These are phyloP conservation scores for Urtica urens DNA, from an alignment of 306 rosid species.

Conservation along the genomic window DNA sequence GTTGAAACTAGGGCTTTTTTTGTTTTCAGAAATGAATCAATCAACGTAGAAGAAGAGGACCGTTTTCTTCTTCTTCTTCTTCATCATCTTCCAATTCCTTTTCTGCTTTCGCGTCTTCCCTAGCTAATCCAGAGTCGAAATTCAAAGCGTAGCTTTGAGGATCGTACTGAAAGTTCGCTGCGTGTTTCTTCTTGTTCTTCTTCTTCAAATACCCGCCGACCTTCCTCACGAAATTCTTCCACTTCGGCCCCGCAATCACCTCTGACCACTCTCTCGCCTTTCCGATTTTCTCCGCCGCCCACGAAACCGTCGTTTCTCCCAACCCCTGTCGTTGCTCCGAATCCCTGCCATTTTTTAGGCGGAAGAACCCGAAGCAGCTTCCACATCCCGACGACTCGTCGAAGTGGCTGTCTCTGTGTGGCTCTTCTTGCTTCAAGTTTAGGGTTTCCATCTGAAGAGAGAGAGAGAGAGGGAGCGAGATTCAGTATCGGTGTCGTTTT, in stretches of 20 bases:
- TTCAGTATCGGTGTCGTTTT: neutral
- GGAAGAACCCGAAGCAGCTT: conserved; percentile 32
- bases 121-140: conserved; percentile 33
- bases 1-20: too few relatives aligned
- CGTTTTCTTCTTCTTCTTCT: conserved; percentile 26
- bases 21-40: neutral
- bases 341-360: conserved; percentile 8
- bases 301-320: conserved; percentile 17
- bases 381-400: conserved; percentile 23
- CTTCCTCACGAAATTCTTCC: conserved; percentile 68
- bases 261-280: conserved; percentile 42
- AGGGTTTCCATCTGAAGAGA: conserved; percentile 9
- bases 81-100: conserved; percentile 7
- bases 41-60: conserved; percentile 22
- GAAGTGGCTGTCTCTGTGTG: conserved; percentile 20
- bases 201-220: conserved; percentile 28
- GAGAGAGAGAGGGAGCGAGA: conserved; percentile 6
- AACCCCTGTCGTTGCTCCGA: conserved; percentile 2
- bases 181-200: conserved; percentile 16
- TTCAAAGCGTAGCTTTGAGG: conserved; percentile 63
- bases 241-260: conserved; percentile 56
- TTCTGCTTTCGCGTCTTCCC: neutral
- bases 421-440: conserved; percentile 8
- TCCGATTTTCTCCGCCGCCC: conserved; percentile 37
- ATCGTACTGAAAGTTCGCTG: conserved; percentile 39